These are phyloP conservation scores for Tricharina praecox DNA, from an alignment of 495 filamentous ascomycete species.

Conservation along the genomic window DNA sequence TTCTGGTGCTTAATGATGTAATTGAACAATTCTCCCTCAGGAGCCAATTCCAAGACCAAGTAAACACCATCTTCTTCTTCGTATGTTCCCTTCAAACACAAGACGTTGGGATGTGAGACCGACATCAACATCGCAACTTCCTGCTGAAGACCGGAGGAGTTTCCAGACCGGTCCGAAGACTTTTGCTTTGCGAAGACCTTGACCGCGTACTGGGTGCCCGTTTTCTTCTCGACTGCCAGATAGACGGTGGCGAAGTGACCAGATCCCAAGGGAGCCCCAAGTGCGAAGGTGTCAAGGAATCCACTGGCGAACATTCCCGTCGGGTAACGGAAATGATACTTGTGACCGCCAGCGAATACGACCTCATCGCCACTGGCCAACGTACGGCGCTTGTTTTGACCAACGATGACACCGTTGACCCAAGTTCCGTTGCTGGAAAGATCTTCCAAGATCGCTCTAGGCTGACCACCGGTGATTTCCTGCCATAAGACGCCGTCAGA, in stretches of 20 bases:
- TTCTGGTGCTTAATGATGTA: slow-evolving; percentile 77
- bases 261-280: slow-evolving; percentile 77
- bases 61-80: slow-evolving; percentile 84
- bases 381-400: slow-evolving; percentile 78
- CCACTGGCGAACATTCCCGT: slow-evolving; percentile 52
- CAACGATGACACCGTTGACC: slow-evolving; percentile 79
- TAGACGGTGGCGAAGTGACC: slow-evolving; percentile 95
- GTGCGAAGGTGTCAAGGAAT: slow-evolving; percentile 73
- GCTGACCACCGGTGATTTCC: slow-evolving; percentile 66
- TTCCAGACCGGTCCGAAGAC: slow-evolving; percentile 62
- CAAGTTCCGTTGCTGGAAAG: slow-evolving; percentile 93
- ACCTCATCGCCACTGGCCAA: slow-evolving; percentile 81
- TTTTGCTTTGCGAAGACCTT: slow-evolving; percentile 81
- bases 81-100: slow-evolving; percentile 90
- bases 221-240: slow-evolving; percentile 68
- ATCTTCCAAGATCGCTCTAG: slow-evolving; percentile 74
- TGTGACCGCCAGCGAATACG: slow-evolving; percentile 59
- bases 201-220: slow-evolving; percentile 72
- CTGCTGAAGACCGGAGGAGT: slow-evolving; percentile 72
- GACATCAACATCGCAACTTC: slow-evolving; percentile 94
- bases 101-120: slow-evolving; percentile 84
- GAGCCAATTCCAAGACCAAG: slow-evolving; percentile 75
- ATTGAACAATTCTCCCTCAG: slow-evolving; percentile 91
- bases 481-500: not conserved
- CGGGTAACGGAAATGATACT: slow-evolving; percentile 84